Conservation (phyloP, 1,284 basidiomycete genomes). For the Sphaerobolus stellatus region DNA sequence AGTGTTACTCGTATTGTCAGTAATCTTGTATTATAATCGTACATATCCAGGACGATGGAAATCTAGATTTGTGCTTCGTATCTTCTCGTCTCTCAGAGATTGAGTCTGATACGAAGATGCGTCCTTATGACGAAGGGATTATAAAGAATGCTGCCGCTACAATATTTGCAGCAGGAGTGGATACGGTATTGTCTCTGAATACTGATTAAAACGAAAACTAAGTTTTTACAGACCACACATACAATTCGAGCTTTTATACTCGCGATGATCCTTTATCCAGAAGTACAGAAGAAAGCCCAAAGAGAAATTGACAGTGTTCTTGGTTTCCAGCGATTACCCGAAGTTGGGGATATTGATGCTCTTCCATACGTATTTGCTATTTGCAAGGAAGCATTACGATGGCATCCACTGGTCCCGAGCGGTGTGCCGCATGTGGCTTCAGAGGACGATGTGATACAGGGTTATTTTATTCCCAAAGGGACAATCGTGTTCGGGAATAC, state of each 20-base stretch:
- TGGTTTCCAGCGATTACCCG: constrained; percentile 13
- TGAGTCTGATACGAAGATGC: neutral
- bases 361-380: constrained; percentile 24
- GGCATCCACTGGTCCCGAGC: constrained; percentile 10
- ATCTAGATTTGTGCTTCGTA: neutral
- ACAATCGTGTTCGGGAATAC: neutral
- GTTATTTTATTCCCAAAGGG: neutral
- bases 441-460: neutral
- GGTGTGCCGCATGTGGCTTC: constrained; percentile 14
- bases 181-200: no score
- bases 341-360: neutral
- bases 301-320: neutral
- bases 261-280: constrained; percentile 23
- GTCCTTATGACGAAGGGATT: neutral
- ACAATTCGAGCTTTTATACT: no score
- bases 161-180: neutral
- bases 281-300: constrained; percentile 16
- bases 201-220: no score
- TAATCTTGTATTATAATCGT: neutral
- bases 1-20: neutral
- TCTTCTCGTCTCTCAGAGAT: neutral
- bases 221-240: no score
- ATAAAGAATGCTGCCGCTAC: neutral
- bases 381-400: constrained; percentile 24
- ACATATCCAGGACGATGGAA: neutral